Conservation (phyloP, 1,139 yeast species). For the Pichia inconspicua region DNA sequence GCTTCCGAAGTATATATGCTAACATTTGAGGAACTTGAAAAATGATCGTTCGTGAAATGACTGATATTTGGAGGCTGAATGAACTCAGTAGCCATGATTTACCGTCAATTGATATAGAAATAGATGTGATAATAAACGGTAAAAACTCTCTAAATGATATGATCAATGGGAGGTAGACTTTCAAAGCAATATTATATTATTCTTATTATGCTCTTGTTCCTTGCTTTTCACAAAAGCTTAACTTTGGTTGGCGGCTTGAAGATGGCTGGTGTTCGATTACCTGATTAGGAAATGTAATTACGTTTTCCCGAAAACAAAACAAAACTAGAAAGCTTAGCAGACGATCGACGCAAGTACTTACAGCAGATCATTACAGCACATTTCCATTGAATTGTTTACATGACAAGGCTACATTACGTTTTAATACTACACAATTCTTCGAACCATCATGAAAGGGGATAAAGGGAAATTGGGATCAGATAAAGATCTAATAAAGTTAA, state of each 20-base stretch:
- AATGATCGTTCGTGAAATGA: slow-evolving; percentile 1
- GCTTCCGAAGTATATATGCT: slow-evolving; percentile 9
- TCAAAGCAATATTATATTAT: too few relatives aligned
- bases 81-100: slow-evolving; percentile 7
- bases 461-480: background rate
- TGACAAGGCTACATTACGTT: too few relatives aligned
- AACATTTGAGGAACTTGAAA: slow-evolving; percentile 6
- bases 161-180: background rate
- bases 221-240: too few relatives aligned
- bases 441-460: background rate
- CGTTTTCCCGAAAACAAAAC: background rate
- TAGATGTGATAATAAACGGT: too few relatives aligned
- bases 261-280: slow-evolving; percentile 11
- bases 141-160: too few relatives aligned
- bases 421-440: too few relatives aligned
- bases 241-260: background rate
- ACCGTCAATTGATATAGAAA: background rate
- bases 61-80: slow-evolving; percentile 5
- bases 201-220: too few relatives aligned
- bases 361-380: too few relatives aligned
- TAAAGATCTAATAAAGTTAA: background rate
- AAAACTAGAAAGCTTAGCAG: background rate
- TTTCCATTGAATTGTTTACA: too few relatives aligned
- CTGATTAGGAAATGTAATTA: slow-evolving; percentile 8
- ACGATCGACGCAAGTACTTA: background rate